phyloP scores from a whole-genome alignment of 306 rosid genomes.

The Lagenaria siceraria region DNA sequence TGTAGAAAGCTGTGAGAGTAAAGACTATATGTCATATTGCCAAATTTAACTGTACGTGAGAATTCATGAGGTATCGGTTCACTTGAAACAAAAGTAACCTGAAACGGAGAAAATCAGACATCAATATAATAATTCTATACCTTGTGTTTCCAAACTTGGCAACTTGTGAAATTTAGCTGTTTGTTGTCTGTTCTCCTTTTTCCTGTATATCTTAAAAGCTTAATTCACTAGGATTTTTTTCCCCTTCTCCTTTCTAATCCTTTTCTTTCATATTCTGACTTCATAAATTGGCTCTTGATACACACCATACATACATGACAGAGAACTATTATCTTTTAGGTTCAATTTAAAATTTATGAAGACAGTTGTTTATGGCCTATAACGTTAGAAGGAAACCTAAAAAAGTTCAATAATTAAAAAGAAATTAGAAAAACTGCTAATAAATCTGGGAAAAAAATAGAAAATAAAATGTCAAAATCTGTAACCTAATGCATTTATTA shows the following conservation, averaged over 20 bases:
- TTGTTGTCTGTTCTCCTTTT: background rate
- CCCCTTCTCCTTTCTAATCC: background rate
- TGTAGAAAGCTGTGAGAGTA: conserved; percentile 98
- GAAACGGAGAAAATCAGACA: conserved; percentile 18
- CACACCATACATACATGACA: background rate
- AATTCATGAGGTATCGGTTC: conserved; percentile 55
- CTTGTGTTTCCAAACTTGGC: background rate
- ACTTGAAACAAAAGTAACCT: conserved; percentile 85
- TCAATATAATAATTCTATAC: background rate
- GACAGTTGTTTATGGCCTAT: background rate
- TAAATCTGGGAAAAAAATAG: background rate
- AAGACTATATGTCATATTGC: conserved; percentile 64
- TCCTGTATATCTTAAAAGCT: background rate
- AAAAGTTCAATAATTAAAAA: background rate
- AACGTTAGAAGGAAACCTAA: background rate
- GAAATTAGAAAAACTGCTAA: background rate
- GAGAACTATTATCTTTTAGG: background rate
- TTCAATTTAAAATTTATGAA: background rate
- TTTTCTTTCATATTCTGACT: background rate
- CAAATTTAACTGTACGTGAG: conserved; percentile 44
- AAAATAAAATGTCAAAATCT: background rate
- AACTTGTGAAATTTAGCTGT: background rate
- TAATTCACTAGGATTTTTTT: background rate
- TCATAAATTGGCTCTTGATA: background rate
- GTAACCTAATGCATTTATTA: background rate